phyloP scores from a whole-genome alignment of 441 rosid species.

The Flueggea neowawraea region DNA sequence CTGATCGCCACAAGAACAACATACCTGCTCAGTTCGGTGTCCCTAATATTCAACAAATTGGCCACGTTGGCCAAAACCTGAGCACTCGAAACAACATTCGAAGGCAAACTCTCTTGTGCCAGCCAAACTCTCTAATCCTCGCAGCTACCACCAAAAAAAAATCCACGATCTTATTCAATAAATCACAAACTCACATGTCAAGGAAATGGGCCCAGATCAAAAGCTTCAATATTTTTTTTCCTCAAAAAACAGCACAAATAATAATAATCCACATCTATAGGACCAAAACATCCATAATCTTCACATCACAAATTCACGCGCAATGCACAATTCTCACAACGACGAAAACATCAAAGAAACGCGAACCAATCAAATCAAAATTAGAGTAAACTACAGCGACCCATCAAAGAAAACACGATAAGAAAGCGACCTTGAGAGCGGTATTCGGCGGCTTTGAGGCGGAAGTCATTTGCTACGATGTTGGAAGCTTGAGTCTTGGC shows the following conservation, averaged over 20 bases:
- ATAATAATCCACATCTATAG: no score
- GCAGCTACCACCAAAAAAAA: constrained; percentile 54
- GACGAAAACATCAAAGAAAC: no score
- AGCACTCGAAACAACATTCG: constrained; percentile 78
- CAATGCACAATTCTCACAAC: no score
- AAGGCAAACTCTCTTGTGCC: constrained; percentile 87
- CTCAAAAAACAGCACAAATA: no score
- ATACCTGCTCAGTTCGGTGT: constrained; percentile 90
- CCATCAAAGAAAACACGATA: background rate
- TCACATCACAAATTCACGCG: no score
- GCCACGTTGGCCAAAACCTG: constrained; percentile 93
- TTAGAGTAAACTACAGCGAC: no score
- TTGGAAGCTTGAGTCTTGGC: constrained; percentile 80
- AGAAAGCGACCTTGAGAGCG: constrained; percentile 66
- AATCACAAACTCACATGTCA: background rate
- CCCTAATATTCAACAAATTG: constrained; percentile 86
- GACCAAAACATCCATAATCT: no score
- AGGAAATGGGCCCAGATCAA: background rate
- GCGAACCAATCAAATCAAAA: background rate
- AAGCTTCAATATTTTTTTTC: no score
- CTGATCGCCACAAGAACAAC: constrained; percentile 1
- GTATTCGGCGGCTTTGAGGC: constrained; percentile 76
- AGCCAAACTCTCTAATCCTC: constrained; percentile 83
- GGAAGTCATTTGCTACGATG: constrained; percentile 88
- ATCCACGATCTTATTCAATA: background rate